Evolutionary conservation across 768 basidiomycete species (phyloP), one percentile per base, ranked within the genome.

Genomic region (Lactarius evosmus): DNA sequence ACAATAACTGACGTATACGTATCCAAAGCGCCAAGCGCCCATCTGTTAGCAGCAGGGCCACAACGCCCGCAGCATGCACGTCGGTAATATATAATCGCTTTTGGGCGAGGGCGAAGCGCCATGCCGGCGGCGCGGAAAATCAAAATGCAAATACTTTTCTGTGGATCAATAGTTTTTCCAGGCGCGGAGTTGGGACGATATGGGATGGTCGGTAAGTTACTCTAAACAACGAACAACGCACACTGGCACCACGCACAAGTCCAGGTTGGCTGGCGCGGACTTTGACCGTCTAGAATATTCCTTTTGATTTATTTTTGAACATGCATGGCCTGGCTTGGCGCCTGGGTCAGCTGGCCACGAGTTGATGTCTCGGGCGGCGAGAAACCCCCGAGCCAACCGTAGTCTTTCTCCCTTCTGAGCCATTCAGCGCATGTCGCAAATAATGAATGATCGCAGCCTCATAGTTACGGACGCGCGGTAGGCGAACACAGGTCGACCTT

Each of bases 401-500:
- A 49, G 8, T 3, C 38, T 27, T 19, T 36, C 8, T 0, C n/a
- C 17, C 7, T 4, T 58, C n/a, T 11, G 44, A 33, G 1, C 29
- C 44, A 11, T 22, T 33, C 44, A 25, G 44, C 44, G 44, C 46
- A n/a, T n/a, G n/a, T n/a, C n/a, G n/a, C n/a, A n/a, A n/a, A n/a
- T 41, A 46, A 40, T 29, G 32, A 61, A 36, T 62, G 61, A 62
- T 56, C 46, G 61, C 34, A 56, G 61, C 56, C 19, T 17, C 61
- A 50, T 62, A 3, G 61, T 62, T 36, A 62, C 61, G 16, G 29
- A 12, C 4, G 2, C 6, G 30, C 38, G 34, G 36, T 61, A 54
- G 40, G 46, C 32, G 60, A 50, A 36, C 33, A 22, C 8, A 50
- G 29, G 51, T 51, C 12, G 56, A 51, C 57, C 33, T 29, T 44